Percentiles rank a stretch among this genome's conserved stretches.
These are phyloP conservation scores for Lagenidium giganteum DNA, from an alignment of 352 stramenopile species.

Conservation along the genomic window DNA sequence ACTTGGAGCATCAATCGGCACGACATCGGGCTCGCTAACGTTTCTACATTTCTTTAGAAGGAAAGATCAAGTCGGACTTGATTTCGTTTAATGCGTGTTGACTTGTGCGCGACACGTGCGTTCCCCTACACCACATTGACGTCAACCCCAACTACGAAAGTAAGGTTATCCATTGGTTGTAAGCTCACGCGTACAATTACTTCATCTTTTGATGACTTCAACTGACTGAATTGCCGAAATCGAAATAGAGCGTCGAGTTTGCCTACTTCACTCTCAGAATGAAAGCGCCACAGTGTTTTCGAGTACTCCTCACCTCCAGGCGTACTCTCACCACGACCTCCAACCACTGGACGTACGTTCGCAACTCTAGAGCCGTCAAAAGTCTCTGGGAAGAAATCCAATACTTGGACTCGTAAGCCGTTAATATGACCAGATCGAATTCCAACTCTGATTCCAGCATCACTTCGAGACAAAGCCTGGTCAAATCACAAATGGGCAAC, in stretches of 20 bases:
- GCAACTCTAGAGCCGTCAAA: too few species aligned
- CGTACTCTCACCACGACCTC: too few species aligned
- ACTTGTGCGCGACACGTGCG: too few species aligned
- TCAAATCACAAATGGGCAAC: too few species aligned
- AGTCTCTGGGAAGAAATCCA: too few species aligned
- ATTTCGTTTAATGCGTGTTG: too few species aligned
- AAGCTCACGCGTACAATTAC: background rate
- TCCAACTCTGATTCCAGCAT: background rate
- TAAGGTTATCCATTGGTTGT: background rate
- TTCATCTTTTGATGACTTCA: background rate
- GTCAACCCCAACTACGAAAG: background rate
- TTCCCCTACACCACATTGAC: constrained; percentile 1
- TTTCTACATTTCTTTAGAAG: too few species aligned
- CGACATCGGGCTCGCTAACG: too few species aligned
- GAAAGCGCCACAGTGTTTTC: constrained; percentile 4
- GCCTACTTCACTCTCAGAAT: background rate
- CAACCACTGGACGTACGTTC: too few species aligned
- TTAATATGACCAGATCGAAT: background rate
- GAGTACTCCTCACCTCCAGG: too few species aligned
- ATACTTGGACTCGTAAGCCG: background rate
- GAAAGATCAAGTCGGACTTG: too few species aligned
- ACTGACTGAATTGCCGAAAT: constrained; percentile 1
- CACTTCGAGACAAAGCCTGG: background rate
- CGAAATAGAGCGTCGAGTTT: background rate
- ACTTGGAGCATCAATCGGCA: too few species aligned